Evolutionary conservation across 2,329 filamentous ascomycete genomes (phyloP).

Genomic region (Lasiodiplodia gonubiensis): DNA sequence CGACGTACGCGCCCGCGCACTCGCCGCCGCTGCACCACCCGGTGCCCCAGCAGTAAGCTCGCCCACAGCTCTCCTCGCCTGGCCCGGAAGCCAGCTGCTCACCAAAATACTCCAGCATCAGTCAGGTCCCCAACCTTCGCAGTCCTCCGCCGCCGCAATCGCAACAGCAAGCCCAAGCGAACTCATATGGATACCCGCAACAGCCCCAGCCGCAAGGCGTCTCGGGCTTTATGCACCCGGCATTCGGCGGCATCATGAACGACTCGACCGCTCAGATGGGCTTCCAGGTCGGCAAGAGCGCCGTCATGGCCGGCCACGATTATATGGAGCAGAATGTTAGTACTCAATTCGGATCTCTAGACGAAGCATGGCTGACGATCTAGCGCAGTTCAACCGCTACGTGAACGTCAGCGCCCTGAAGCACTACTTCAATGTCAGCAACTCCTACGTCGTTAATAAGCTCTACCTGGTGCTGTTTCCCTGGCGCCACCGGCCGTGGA

Average conservation of each 20-base stretch:
- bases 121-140: conserved; percentile 90
- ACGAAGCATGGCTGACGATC: not conserved
- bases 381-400: conserved; percentile 72
- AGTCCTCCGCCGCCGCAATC: conserved; percentile 90
- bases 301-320: conserved; percentile 88
- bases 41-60: conserved; percentile 25
- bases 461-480: conserved; percentile 93
- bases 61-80: not conserved
- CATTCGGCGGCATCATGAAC: conserved; percentile 92
- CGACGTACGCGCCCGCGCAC: conserved; percentile 74
- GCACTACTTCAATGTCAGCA: conserved; percentile 99
- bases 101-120: conserved; percentile 63
- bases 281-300: conserved; percentile 90
- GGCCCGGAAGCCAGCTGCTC: conserved; percentile 5
- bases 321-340: conserved; percentile 94
- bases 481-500: conserved; percentile 98
- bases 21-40: conserved; percentile 81
- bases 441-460: conserved; percentile 94
- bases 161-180: conserved; percentile 70
- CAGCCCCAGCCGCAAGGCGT: conserved; percentile 56
- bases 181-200: conserved; percentile 75
- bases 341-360: conserved; percentile 21
- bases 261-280: conserved; percentile 95
- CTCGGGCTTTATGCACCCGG: conserved; percentile 53
- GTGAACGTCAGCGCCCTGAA: conserved; percentile 93